Percentiles rank a stretch among this genome's conserved stretches.
Conservation (phyloP, 2,329 filamentous ascomycete species). For the Trematosphaeria pertusa region DNA sequence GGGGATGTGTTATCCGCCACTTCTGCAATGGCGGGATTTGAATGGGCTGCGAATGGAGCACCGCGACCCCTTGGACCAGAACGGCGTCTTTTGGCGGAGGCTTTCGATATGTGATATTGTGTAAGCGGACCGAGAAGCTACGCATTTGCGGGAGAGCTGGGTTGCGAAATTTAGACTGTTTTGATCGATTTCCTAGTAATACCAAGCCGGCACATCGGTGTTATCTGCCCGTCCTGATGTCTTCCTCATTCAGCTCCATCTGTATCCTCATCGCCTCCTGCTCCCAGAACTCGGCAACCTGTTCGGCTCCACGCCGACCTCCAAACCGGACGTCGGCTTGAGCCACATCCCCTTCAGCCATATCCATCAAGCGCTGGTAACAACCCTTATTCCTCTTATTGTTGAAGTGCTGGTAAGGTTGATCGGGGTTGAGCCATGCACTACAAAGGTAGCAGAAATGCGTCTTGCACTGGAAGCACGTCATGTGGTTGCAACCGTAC, state of each 20-base stretch:
- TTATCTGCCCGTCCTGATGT: no score
- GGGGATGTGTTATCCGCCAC: neutral
- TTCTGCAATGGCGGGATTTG: no score
- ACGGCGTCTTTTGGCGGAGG: no score
- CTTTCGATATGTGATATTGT: no score
- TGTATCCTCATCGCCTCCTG: conserved; percentile 45
- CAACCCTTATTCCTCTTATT: conserved; percentile 68
- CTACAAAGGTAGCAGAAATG: conserved; percentile 97
- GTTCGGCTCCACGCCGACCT: conserved; percentile 53
- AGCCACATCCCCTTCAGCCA: conserved; percentile 76
- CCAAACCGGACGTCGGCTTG: conserved; percentile 53
- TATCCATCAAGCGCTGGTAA: conserved; percentile 87
- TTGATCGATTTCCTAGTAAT: no score
- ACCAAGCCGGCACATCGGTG: no score
- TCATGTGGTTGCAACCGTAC: conserved; percentile 96
- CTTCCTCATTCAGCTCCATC: conserved; percentile 48
- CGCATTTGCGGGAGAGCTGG: no score
- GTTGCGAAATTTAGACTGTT: no score
- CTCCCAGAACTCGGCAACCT: conserved; percentile 48
- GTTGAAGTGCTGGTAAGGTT: conserved; percentile 92
- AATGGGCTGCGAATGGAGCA: no score
- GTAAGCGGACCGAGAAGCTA: no score
- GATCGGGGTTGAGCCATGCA: conserved; percentile 79
- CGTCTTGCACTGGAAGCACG: conserved; percentile 84
- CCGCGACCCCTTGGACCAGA: no score